Conservation (phyloP, 2,329 filamentous ascomycete species). For the Aureobasidium pullulans region DNA sequence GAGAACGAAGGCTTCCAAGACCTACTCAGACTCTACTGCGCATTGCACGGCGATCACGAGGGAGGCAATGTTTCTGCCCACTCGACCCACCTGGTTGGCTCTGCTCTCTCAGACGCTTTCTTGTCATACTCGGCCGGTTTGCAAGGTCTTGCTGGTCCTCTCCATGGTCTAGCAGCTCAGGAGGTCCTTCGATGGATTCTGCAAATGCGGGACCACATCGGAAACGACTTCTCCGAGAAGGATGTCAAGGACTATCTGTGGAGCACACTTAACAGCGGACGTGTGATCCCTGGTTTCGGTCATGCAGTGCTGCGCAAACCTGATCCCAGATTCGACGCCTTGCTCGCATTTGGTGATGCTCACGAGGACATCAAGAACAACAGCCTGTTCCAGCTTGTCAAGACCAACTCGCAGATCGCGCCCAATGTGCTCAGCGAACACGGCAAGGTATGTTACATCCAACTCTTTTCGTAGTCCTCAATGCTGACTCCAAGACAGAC, state of each 20-base stretch:
- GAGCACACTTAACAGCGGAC: conserved; percentile 85
- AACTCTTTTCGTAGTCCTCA: not conserved
- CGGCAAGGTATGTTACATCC: conserved; percentile 57
- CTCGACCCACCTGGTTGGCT: conserved; percentile 88
- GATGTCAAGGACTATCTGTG: conserved; percentile 88
- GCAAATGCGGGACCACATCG: conserved; percentile 88
- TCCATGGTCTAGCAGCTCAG: conserved; percentile 89
- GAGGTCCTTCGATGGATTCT: conserved; percentile 96
- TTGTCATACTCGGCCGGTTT: conserved; percentile 93
- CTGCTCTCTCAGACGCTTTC: conserved; percentile 89
- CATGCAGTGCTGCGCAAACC: conserved; percentile 95
- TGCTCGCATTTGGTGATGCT: conserved; percentile 89
- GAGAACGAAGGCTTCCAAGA: conserved; percentile 94
- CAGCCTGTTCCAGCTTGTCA: conserved; percentile 88
- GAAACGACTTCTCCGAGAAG: conserved; percentile 65
- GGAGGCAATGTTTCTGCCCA: conserved; percentile 97
- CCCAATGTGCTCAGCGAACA: conserved; percentile 87
- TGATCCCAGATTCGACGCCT: conserved; percentile 88
- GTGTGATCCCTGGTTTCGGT: conserved; percentile 90
- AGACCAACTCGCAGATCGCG: conserved; percentile 86
- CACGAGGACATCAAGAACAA: conserved; percentile 79
- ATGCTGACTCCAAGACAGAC: conserved; percentile 20
- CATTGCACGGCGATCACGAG: conserved; percentile 96
- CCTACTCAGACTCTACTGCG: conserved; percentile 84
- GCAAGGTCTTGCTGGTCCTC: conserved; percentile 87